Evolutionary conservation across 345 rosid genomes (phyloP).

Genomic region (Chamaenerion angustifolium): DNA sequence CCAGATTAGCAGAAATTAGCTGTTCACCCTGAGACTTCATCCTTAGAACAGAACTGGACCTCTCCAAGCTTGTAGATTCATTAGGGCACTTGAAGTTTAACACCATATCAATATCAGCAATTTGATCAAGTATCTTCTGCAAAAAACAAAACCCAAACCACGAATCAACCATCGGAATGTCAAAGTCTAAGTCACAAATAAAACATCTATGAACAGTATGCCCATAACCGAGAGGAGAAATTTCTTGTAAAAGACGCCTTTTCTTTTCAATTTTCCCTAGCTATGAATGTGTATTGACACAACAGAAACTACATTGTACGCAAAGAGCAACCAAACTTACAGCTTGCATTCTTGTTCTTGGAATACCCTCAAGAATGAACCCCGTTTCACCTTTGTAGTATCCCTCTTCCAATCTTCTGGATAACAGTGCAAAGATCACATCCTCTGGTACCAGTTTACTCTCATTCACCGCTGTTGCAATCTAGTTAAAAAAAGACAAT

Average conservation of each 20-base stretch:
- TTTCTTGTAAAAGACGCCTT: background rate
- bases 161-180: background rate
- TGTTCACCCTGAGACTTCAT: constrained; percentile 3
- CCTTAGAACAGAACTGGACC: constrained; percentile 9
- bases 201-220: background rate
- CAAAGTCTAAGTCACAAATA: background rate
- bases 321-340: constrained; percentile 19
- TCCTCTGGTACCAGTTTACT: constrained; percentile 62
- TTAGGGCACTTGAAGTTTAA: constrained; percentile 56
- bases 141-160: constrained; percentile 8
- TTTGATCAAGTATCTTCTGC: constrained; percentile 84
- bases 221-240: background rate
- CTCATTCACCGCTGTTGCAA: constrained; percentile 51
- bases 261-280: no score
- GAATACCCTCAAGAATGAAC: constrained; percentile 89
- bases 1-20: constrained; percentile 19
- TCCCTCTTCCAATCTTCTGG: constrained; percentile 83
- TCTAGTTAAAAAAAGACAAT: constrained; percentile 10
- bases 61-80: constrained; percentile 15
- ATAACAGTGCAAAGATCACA: constrained; percentile 58
- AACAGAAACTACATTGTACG: background rate
- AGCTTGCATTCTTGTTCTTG: constrained; percentile 71
- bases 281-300: no score
- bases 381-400: constrained; percentile 71
- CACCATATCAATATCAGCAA: constrained; percentile 74